Conservation (phyloP, 768 basidiomycete species). For the Fistulinella prunicolor region DNA sequence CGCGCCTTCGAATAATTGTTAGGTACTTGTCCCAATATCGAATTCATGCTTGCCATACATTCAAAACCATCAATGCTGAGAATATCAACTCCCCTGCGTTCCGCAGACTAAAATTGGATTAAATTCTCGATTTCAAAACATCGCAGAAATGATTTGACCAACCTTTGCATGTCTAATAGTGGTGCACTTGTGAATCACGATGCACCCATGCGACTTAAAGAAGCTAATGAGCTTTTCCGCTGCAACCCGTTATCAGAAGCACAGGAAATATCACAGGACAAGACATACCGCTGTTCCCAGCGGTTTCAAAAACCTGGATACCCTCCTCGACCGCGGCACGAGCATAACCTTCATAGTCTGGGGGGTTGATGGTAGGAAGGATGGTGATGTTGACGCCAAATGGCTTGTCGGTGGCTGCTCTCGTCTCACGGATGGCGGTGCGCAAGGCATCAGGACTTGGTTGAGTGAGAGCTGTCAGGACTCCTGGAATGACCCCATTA, state of each 20-base stretch:
- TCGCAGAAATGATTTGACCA: conserved; percentile 1
- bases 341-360: conserved; percentile 85
- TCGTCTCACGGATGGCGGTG: conserved; percentile 74
- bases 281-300: conserved; percentile 80
- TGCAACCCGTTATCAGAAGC: conserved; percentile 25
- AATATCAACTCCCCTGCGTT: conserved; percentile 78
- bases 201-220: conserved; percentile 74
- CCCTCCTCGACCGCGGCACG: conserved; percentile 83
- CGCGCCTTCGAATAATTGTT: conserved; percentile 54
- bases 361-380: conserved; percentile 86
- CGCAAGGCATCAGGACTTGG: conserved; percentile 81
- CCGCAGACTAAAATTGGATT: conserved; percentile 46
- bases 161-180: conserved; percentile 84
- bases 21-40: conserved; percentile 1
- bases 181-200: conserved; percentile 90
- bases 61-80: conserved; percentile 91
- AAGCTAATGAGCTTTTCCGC: conserved; percentile 76
- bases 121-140: neutral
- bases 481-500: conserved; percentile 41
- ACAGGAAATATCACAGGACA: neutral
- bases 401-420: conserved; percentile 62
- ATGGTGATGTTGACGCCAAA: conserved; percentile 87
- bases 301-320: conserved; percentile 88
- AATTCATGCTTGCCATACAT: conserved; percentile 45
- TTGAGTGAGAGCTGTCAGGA: conserved; percentile 87